Percentiles rank a stretch among this genome's conserved stretches.
These are phyloP conservation scores for Fragaria ananassa DNA, from an alignment of 306 rosid genomes.

Conservation along the genomic window DNA sequence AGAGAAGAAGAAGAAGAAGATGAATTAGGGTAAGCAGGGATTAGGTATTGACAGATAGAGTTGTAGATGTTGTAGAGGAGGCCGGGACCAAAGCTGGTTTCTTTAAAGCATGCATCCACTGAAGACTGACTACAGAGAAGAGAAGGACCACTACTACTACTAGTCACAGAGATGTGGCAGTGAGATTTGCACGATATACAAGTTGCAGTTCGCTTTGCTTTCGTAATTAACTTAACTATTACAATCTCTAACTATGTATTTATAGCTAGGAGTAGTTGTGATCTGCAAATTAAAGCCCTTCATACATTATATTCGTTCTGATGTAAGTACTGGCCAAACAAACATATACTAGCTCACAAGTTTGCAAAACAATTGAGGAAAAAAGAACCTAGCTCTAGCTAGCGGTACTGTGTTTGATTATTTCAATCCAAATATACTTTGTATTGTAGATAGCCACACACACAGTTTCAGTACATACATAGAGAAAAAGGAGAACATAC, in stretches of 20 bases:
- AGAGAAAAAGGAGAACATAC: not conserved
- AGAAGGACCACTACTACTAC: not conserved
- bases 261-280: not conserved
- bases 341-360: not conserved
- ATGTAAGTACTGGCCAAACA: not conserved
- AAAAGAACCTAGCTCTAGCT: not conserved
- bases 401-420: not conserved
- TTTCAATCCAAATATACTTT: not conserved
- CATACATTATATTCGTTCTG: not conserved
- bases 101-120: slow-evolving; percentile 14
- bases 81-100: slow-evolving; percentile 10
- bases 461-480: not conserved
- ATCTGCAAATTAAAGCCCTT: not conserved
- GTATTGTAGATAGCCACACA: not conserved
- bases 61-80: not conserved
- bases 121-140: slow-evolving; percentile 9
- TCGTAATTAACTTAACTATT: not conserved
- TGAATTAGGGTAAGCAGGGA: not conserved
- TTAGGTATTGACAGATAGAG: not conserved
- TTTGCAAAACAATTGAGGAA: not conserved
- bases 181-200: slow-evolving; percentile 8
- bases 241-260: not conserved
- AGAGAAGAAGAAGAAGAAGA: not conserved
- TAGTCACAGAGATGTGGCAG: not conserved
- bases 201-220: not conserved